Evolutionary conservation across 495 filamentous ascomycete species (phyloP).

Genomic region (Podospora tetraspora): DNA sequence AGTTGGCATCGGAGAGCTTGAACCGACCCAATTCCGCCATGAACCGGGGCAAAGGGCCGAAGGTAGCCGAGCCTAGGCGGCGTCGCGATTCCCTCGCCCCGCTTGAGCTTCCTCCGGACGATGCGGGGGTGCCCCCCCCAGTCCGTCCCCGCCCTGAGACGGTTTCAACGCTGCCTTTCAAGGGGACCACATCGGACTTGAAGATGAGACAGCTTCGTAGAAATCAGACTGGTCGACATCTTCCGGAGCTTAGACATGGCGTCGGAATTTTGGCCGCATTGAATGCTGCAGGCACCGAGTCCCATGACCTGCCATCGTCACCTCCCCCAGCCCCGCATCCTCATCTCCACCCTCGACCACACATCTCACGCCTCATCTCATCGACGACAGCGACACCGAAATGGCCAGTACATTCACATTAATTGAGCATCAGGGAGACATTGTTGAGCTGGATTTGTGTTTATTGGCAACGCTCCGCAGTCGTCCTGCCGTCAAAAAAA

Average conservation of each 20-base stretch:
- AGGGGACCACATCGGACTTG: not conserved
- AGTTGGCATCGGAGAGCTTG: not conserved
- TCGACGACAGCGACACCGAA: not conserved
- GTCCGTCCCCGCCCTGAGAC: not conserved
- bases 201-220: not conserved
- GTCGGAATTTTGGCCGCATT: not conserved
- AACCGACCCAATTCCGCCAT: conserved; percentile 10
- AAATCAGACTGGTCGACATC: not conserved
- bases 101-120: not conserved
- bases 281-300: not conserved
- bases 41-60: conserved; percentile 1
- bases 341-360: not conserved
- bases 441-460: not conserved
- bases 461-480: not conserved
- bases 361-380: not conserved
- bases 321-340: not conserved
- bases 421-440: not conserved
- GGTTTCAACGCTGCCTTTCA: not conserved
- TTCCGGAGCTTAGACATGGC: not conserved
- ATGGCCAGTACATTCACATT: not conserved
- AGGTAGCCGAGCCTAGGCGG: conserved; percentile 6
- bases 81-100: not conserved
- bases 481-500: not conserved
- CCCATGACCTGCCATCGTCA: not conserved
- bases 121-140: not conserved